Base-by-base conservation (phyloP, 768 basidiomycete genomes). In the Boletellus emodensis region DNA sequence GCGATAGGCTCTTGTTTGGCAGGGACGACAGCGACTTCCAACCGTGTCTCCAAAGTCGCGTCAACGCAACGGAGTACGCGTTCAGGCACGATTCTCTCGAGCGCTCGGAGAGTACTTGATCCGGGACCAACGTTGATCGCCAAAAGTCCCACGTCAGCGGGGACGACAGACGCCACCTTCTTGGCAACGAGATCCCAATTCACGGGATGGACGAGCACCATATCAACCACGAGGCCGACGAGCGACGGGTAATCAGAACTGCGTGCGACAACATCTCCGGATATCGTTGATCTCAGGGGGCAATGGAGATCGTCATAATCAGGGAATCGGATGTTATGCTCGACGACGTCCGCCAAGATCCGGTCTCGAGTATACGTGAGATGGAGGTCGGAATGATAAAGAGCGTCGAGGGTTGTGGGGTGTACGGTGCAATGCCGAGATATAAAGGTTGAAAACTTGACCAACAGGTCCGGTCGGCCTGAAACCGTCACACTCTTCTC, bases 1-100 rank as follows among this genome's bases (percentile, higher is more conserved):
- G 87, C 87, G 42, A 89, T 79, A 3, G 81, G 76, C 40, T 80
- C 75, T 53, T 75, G 73, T 36, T 70, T 70, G 6, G 50, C 48
- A 18, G 35, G 45, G 9, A 36, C 13, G 8, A 44, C 33, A 30
- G 12, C 13, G 10, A 51, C 43, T n/a, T 42, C 55, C 22, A 40
- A 51, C 6, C 43, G 28, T 17, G 36, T 20, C 22, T 55, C 59
- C 22, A 40, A 53, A 10, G 55, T 44, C 10, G 55, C 58, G 32
- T 63, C 60, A 15, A 46, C 20, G 39, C 55, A 59, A 53, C 35
- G 41, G 41, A 63, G 39, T 15, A 47, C 41, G 18, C 51, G 50
- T 41, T 53, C 55, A 24, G 65, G 60, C 38, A 76, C 58, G 1
- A 56, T 58, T 36, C 69, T 65, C 60, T 76, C 71, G 45, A 79